phyloP scores from a whole-genome alignment of 1,284 basidiomycete genomes.

The Puccinia coronata region DNA sequence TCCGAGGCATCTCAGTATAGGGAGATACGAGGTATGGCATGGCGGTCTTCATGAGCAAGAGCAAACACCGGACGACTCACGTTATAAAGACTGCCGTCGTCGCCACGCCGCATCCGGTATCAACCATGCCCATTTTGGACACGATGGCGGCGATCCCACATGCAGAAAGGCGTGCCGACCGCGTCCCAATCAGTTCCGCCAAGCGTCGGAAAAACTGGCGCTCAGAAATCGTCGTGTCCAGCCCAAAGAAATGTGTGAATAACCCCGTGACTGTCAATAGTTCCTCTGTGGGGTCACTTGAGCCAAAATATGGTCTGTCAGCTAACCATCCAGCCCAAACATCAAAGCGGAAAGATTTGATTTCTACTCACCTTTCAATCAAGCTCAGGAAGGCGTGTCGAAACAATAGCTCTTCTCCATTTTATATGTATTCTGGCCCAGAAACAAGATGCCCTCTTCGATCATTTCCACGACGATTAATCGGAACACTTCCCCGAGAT shows the following conservation, averaged over 20 bases:
- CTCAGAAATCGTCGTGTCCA: constrained; percentile 90
- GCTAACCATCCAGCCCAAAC: not conserved
- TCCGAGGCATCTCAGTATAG: constrained; percentile 6
- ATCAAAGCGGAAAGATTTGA: not conserved
- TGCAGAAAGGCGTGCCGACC: constrained; percentile 81
- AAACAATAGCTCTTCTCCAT: constrained; percentile 85
- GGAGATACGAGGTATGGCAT: too few relatives aligned
- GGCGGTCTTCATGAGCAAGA: too few relatives aligned
- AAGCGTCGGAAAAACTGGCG: constrained; percentile 83
- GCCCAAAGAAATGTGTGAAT: constrained; percentile 90
- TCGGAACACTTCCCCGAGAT: constrained; percentile 93
- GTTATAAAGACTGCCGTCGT: constrained; percentile 89
- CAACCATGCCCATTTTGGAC: constrained; percentile 81
- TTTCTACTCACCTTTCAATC: constrained; percentile 74
- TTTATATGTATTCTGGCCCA: constrained; percentile 95
- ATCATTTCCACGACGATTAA: constrained; percentile 92
- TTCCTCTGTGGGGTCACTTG: constrained; percentile 93
- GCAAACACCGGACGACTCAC: constrained; percentile 68
- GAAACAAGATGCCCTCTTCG: constrained; percentile 93
- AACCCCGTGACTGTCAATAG: constrained; percentile 93
- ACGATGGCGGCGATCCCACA: constrained; percentile 95
- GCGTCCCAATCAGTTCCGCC: constrained; percentile 81
- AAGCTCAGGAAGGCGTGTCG: constrained; percentile 96
- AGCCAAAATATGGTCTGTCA: constrained; percentile 10
- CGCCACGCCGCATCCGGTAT: constrained; percentile 75